Evolutionary conservation across 1,284 basidiomycete genomes (phyloP), one percentile per base, ranked within the genome.

Genomic region (Rhodotorula glutinis): DNA sequence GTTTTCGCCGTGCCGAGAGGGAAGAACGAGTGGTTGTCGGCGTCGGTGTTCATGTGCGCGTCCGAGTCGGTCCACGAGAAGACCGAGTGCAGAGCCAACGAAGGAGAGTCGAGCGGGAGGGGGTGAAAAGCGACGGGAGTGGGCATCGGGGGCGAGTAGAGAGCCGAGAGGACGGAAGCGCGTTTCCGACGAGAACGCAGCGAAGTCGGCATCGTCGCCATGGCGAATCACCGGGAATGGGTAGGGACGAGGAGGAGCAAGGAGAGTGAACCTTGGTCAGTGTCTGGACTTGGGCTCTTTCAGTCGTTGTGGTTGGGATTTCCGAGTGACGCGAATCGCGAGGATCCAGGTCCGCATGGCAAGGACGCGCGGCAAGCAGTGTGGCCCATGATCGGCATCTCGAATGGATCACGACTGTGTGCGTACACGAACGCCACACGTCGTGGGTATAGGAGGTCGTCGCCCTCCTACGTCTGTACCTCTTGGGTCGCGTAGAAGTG

Each of bases 1-100:
- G 66, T 60, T 63, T 67, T 60, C 14, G 66, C 62, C 14, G 66
- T 25, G 38, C 61, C 61, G 19, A 63, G 54, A 16, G 43, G 17
- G 43, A 44, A 16, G 17, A 21, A 4, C 16, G 25, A 47, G 19
- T 47, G 57, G 57, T 49, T 19, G 47, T 44, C 43, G 43, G 17
- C 17, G 14, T 44, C 43, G 43, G 14, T 5, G 43, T 44, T 21
- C 9, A 16, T 19, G 14, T 21, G 43, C 17, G 14, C 43, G 43
- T 44, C 43, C 17, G 14, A 21, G 14, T 44, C 43, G 21, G 43
- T 19, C 43, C 43, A 44, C 9, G 27, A 52, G 30, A 52, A 60
- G 27, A 30, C 16, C 27, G 46, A 38, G 5, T 46, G 57, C 5
- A 49, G 57, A 1, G 57, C 43, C 43, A 46, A n/a, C 27, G 29